Evolutionary conservation across 1,284 basidiomycete genomes (phyloP), one percentile per base, ranked within the genome.

Genomic region (Fomitopsis schrenkii): DNA sequence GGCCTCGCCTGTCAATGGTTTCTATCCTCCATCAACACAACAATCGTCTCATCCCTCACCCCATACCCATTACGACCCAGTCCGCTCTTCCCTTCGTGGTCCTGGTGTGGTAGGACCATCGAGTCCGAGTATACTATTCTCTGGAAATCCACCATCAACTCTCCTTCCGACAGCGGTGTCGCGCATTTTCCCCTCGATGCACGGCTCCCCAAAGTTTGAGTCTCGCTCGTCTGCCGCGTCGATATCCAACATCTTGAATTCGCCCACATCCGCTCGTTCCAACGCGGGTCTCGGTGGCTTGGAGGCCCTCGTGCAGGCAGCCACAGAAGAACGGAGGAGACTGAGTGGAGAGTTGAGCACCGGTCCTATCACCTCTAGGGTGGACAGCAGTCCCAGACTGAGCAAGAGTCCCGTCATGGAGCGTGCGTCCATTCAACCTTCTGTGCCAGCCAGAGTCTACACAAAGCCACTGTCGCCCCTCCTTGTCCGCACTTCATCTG

Each of bases 291-390:
- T 74, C 30, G 71, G 76, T n/a, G 80, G 79, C 14, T 70, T 85
- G 60, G 83, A 85, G 55, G 81, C 81, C 0, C 76, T 85, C 58
- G 83, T 84, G 14, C 81, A 84, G 69, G 83, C 78, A 36, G 83
- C 83, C 1, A 80, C 80, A 0, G 79, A 82, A 64, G 83, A 85
- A 63, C 76, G 79, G 54, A 75, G 80, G 57, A 71, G 81, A 55
- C 72, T 83, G 42, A 74, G 73, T 58, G 72, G 73, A 57, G 70
- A 74, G 59, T 61, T 70, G 46, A 55, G 65, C 44, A 40, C 63
- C 55, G 48, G 38, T 42, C 15, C 62, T 40, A 10, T 14, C 3
- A 40, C 5, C 15, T 61, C 62, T 36, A 58, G 61, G 45, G 57
- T 48, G 36, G 63, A 64, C 41, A 48, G 62, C 17, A 63, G 65